These are phyloP conservation scores for Phytophthora pinifolia DNA, from an alignment of 352 stramenopile species.

Conservation along the genomic window DNA sequence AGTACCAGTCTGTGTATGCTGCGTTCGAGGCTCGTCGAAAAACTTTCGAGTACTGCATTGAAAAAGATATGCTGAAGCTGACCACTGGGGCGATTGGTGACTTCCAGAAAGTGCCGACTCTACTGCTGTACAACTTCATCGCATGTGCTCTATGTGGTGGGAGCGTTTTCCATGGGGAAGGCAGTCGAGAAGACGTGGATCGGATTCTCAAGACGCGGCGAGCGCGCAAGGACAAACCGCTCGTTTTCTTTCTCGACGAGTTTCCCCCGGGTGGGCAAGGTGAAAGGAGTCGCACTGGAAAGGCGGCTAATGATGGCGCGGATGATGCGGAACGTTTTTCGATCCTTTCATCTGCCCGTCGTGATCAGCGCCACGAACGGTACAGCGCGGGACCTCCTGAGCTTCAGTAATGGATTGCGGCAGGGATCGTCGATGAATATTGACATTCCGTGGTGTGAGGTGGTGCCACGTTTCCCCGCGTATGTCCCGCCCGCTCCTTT, in stretches of 20 bases:
- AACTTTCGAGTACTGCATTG: not conserved
- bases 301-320: not conserved
- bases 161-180: too few relatives aligned
- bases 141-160: not conserved
- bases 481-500: not conserved
- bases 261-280: not conserved
- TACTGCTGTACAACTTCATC: constrained; percentile 2
- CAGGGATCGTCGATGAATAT: not conserved
- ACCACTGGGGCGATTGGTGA: not conserved
- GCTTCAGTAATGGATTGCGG: not conserved
- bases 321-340: constrained; percentile 4
- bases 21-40: not conserved
- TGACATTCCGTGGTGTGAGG: not conserved
- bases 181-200: not conserved
- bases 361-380: constrained; percentile 7
- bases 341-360: constrained; percentile 1
- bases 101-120: not conserved
- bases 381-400: not conserved
- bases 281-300: not conserved
- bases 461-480: not conserved
- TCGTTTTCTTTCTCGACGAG: constrained; percentile 2
- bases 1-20: not conserved
- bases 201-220: not conserved
- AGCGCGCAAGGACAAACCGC: not conserved
- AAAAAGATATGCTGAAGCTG: not conserved